A percentile compares a stretch with the other conserved stretches of the same genome.
Conservation (phyloP, 805 yeast species). For the Kodamaea kaohsiungensis region DNA sequence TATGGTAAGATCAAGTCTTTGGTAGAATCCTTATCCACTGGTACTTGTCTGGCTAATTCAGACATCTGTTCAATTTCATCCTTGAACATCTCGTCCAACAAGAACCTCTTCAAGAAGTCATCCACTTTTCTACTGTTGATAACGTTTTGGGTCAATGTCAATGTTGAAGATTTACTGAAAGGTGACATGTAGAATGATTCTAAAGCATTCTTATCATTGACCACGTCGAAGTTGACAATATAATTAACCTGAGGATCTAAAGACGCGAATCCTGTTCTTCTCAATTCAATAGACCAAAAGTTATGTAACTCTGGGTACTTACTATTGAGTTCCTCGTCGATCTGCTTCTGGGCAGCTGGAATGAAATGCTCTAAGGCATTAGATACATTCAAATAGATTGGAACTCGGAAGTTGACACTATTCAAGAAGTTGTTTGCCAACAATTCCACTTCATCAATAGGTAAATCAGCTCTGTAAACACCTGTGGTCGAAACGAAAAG, state of each 20-base stretch:
- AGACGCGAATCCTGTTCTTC: slow-evolving; percentile 15
- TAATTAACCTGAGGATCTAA: slow-evolving; percentile 29
- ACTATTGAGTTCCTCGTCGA: slow-evolving; percentile 30
- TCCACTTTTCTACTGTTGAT: slow-evolving; percentile 29
- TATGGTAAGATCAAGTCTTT: slow-evolving; percentile 50
- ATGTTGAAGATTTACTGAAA: slow-evolving; percentile 29
- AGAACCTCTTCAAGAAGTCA: slow-evolving; percentile 34
- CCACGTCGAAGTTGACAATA: slow-evolving; percentile 33
- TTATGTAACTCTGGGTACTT: slow-evolving; percentile 24
- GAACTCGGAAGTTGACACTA: slow-evolving; percentile 35
- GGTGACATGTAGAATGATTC: slow-evolving; percentile 35
- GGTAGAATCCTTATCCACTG: slow-evolving; percentile 13
- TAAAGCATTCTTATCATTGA: slow-evolving; percentile 19
- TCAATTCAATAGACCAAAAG: slow-evolving; percentile 32
- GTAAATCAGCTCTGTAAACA: slow-evolving; percentile 62
- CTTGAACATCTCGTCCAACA: slow-evolving; percentile 41
- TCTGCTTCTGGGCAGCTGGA: slow-evolving; percentile 32
- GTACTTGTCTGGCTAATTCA: slow-evolving; percentile 13
- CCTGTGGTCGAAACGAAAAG: slow-evolving; percentile 49
- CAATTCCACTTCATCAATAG: slow-evolving; percentile 42
- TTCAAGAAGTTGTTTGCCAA: slow-evolving; percentile 27
- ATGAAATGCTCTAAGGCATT: slow-evolving; percentile 30
- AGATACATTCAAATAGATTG: slow-evolving; percentile 43
- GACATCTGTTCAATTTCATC: slow-evolving; percentile 37
- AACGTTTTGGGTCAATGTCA: slow-evolving; percentile 28